Evolutionary conservation across 2,329 filamentous ascomycete genomes (phyloP), one percentile per base, ranked within the genome.

Genomic region (Botrytis aclada): DNA sequence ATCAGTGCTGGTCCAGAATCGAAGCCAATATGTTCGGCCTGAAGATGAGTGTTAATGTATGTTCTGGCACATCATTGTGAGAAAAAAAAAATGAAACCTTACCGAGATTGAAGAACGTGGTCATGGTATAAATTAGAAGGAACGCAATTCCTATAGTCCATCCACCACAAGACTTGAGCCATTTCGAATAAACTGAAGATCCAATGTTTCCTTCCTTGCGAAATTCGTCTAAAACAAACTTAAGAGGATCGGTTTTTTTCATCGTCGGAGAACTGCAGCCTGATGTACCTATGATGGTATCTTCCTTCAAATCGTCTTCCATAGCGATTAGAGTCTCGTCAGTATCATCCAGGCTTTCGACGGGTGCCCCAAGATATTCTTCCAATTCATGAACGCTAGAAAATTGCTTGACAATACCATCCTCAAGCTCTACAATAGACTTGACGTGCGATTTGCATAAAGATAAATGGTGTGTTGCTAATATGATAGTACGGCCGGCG

Each of bases 391-490:
- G 51, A 47, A 72, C 54, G 37, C 47, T 69, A 43, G 71, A 54
- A 7, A 72, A 72, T 32, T 67, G 65, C 41, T 70, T 70, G 56
- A 45, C 65, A 70, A 69, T 60, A 20, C 66, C 71, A 56, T 70
- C 64, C 20, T 73, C 71, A 8, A 25, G 94, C 86, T 75, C 92
- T 4, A 95, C 89, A 6, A 92, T 85, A 77, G 92, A 95, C 76
- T 92, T 91, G 20, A 93, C 89, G 79, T 88, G 87, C 34, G 91
- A 85, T 71, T 93, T 85, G 75, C 90, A 91, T 2, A 95, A 84
- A 3, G 88, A 88, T 43, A 93, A 89, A 78, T 95, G 92, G 78
- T 95, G 93, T 0, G 93, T 96, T 45, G 93, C 93, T 9, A 96
- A 83, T 64, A 96, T 92, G 34, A 92, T 85, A 1, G 93, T 95